Base-by-base conservation (phyloP, 139 green algal genomes). In the Diplosphaera chodatii region DNA sequence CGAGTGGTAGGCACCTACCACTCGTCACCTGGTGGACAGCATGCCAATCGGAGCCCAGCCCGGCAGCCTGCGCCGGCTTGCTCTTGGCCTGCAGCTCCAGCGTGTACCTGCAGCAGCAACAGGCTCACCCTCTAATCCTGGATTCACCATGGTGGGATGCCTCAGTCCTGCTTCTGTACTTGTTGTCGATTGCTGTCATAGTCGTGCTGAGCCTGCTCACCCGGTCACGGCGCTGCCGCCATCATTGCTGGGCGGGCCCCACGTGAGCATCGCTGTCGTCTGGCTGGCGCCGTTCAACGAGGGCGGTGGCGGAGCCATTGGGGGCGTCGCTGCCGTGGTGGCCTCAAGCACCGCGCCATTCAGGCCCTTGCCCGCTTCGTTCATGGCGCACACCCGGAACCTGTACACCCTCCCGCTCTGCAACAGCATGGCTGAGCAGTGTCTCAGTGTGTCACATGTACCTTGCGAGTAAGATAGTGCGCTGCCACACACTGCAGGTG, bases 331-430 rank as follows among this genome's bases (percentile, higher is more conserved):
- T 40, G 76, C 77, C 16, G 84, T 89, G 23, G 33, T 67, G 4
- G 74, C 72, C n/a, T 71, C 59, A 1, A 67, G 59, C 25, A 37
- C 33, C 21, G 34, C 33, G 70, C 86, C 85, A 73, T 73, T 86
- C 30, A 70, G 29, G 69, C 84, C 83, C 22, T 40, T 69, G 40
- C 86, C 86, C 68, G 83, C 79, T 78, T 84, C 78, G 69, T 93
- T 94, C 15, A 92, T 81, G 1, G 86, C 86, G 5, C 67, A 73
- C 8, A 94, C 59, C 1, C 88, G 72, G 80, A 93, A 91, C 31
- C 77, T 76, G 70, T 93, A 93, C 1, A 33, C 31, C 40, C 81
- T 40, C 4, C 86, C 88, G 20, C 69, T 81, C 34, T 73, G 82
- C 64, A 91, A 68, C n/a, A n/a, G n/a, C n/a, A n/a, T n/a, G n/a